phyloP scores from a whole-genome alignment of 306 rosid genomes.

The Acacia confusa region DNA sequence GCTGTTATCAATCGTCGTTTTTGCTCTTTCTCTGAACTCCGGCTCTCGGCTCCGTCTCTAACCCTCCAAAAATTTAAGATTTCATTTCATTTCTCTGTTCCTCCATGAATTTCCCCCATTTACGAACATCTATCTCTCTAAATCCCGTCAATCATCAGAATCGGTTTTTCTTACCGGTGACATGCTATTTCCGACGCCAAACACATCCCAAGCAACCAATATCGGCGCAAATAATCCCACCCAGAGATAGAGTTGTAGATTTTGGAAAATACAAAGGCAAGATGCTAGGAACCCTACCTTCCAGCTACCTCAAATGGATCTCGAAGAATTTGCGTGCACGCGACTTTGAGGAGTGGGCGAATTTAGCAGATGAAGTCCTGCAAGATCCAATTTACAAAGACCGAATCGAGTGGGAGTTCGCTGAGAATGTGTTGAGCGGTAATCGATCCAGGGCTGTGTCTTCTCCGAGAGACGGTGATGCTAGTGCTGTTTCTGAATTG shows the following conservation, averaged over 20 bases:
- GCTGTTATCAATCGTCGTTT: background rate
- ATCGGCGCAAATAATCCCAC: slow-evolving; percentile 12
- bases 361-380: slow-evolving; percentile 66
- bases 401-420: slow-evolving; percentile 67
- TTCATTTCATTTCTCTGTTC: background rate
- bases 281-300: slow-evolving; percentile 68
- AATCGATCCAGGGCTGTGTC: background rate
- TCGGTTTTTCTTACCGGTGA: background rate
- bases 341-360: slow-evolving; percentile 54
- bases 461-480: background rate
- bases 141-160: background rate
- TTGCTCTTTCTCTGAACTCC: background rate
- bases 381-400: slow-evolving; percentile 60
- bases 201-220: background rate
- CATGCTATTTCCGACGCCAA: slow-evolving; percentile 37
- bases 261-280: slow-evolving; percentile 71
- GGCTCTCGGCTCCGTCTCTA: background rate
- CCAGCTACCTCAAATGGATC: slow-evolving; percentile 67
- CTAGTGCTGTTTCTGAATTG: slow-evolving; percentile 35
- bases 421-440: slow-evolving; percentile 38
- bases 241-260: slow-evolving; percentile 54
- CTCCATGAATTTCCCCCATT: slow-evolving; percentile 33
- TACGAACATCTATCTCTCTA: slow-evolving; percentile 11
- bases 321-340: slow-evolving; percentile 53
- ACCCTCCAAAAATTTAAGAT: background rate